These are phyloP conservation scores for Aaosphaeria arxii DNA, from an alignment of 2,329 filamentous ascomycete species.

Conservation along the genomic window DNA sequence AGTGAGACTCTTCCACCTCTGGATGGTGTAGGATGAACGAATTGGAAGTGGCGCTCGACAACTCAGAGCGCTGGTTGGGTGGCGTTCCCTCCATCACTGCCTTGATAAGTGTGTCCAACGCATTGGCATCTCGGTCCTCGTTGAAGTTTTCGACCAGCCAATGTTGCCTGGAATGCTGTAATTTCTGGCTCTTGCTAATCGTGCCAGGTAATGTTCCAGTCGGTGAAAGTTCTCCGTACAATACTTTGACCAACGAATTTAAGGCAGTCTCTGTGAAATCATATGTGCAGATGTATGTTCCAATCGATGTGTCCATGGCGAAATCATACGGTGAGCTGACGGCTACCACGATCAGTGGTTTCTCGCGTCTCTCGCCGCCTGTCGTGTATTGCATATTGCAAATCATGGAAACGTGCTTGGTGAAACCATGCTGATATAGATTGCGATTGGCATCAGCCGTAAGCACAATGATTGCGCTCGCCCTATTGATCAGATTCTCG, in stretches of 20 bases:
- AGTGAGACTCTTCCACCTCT: conserved; percentile 76
- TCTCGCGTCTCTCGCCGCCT: conserved; percentile 69
- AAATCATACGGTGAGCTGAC: conserved; percentile 97
- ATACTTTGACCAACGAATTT: conserved; percentile 74
- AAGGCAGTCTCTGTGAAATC: conserved; percentile 94
- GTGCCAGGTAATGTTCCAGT: conserved; percentile 63
- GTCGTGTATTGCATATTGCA: conserved; percentile 75
- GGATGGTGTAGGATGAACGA: conserved; percentile 73
- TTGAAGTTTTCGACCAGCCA: conserved; percentile 93
- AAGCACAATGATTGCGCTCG: conserved; percentile 83
- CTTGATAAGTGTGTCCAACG: conserved; percentile 72
- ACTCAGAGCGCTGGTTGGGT: conserved; percentile 64
- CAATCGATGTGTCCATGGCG: conserved; percentile 84
- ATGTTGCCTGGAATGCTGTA: conserved; percentile 84
- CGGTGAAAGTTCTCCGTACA: conserved; percentile 71
- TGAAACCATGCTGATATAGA: conserved; percentile 89
- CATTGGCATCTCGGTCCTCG: conserved; percentile 69
- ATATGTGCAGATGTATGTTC: conserved; percentile 92
- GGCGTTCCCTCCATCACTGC: conserved; percentile 64
- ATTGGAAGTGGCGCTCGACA: conserved; percentile 66
- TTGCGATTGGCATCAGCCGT: conserved; percentile 94
- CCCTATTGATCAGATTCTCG: conserved; percentile 85
- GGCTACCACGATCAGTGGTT: conserved; percentile 84
- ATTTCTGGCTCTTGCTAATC: conserved; percentile 78
- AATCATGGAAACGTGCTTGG: conserved; percentile 94